These are phyloP conservation scores for Colletotrichum phormii DNA, from an alignment of 2,329 filamentous ascomycete genomes.

Conservation along the genomic window DNA sequence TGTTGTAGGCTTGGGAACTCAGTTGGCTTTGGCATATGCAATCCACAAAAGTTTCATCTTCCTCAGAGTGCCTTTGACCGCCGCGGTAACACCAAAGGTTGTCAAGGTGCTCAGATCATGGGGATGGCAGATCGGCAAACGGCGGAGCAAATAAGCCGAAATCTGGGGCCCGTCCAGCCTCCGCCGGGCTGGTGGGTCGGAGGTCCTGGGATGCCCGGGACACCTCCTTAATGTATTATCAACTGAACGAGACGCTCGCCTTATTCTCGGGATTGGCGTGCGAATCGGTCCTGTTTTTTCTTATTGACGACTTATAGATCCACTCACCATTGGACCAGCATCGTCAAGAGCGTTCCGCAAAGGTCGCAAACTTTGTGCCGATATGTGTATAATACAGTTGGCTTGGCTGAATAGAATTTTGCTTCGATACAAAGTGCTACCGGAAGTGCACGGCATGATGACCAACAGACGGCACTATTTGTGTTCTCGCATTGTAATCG, in stretches of 20 bases:
- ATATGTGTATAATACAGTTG: conserved; percentile 15
- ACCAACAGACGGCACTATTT: conserved; percentile 13
- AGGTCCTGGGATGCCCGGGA: conserved; percentile 2
- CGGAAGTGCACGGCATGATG: conserved; percentile 19
- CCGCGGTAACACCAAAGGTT: conserved; percentile 92
- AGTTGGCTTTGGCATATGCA: conserved; percentile 92
- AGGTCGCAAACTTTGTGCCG: conserved; percentile 15
- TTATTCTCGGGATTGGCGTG: conserved; percentile 13
- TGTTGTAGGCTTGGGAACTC: conserved; percentile 73
- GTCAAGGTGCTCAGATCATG: conserved; percentile 87
- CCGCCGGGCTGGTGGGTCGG: conserved; percentile 8
- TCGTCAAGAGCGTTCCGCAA: not conserved
- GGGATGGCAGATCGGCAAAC: conserved; percentile 95
- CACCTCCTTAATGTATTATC: conserved; percentile 24
- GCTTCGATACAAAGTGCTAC: conserved; percentile 15
- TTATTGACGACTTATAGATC: conserved; percentile 28
- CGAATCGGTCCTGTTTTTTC: conserved; percentile 15
- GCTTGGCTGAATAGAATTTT: conserved; percentile 34
- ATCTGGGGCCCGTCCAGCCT: not conserved
- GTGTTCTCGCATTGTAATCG: conserved; percentile 16
- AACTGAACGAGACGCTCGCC: conserved; percentile 13
- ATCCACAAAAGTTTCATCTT: conserved; percentile 99
- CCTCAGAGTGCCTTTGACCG: conserved; percentile 90
- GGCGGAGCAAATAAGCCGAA: conserved; percentile 31
- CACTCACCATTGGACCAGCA: conserved; percentile 32